These are phyloP conservation scores for Tulasnella sp. DNA, from an alignment of 768 basidiomycete genomes.

Conservation along the genomic window DNA sequence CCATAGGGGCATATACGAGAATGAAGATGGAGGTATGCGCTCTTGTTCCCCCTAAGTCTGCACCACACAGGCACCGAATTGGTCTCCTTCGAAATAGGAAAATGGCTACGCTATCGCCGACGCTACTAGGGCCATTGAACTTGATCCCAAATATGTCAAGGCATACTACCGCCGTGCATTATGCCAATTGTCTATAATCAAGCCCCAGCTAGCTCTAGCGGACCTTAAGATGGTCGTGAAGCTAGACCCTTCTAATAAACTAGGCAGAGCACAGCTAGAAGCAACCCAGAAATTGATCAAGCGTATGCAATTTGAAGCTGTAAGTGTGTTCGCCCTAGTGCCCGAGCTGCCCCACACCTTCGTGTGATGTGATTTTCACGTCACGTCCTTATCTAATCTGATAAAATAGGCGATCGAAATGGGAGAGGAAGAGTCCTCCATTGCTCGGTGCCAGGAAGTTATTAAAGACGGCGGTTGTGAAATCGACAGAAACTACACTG, in stretches of 20 bases:
- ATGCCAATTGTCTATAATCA: conserved; percentile 85
- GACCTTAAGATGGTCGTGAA: conserved; percentile 83
- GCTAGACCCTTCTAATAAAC: conserved; percentile 82
- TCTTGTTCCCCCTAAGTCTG: neutral
- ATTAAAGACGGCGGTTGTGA: conserved; percentile 81
- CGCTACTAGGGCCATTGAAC: conserved; percentile 57
- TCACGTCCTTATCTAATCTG: neutral
- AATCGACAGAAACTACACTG: conserved; percentile 65
- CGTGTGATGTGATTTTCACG: neutral
- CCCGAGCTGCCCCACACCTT: neutral
- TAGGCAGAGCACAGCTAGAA: conserved; percentile 72
- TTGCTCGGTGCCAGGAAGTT: conserved; percentile 70
- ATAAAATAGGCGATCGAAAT: conserved; percentile 74
- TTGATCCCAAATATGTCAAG: conserved; percentile 89
- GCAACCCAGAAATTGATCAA: conserved; percentile 89
- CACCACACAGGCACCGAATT: neutral
- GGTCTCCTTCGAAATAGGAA: conserved; percentile 51
- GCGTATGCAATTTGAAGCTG: conserved; percentile 90
- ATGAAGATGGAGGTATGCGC: conserved; percentile 59
- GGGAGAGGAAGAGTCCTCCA: conserved; percentile 81
- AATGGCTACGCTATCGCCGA: conserved; percentile 88
- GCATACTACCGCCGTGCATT: conserved; percentile 87
- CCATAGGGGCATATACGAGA: conserved; percentile 65
- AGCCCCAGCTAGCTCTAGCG: conserved; percentile 76
- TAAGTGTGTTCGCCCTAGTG: conserved; percentile 35